Evolutionary conservation across 192 early-diverging fungal genomes (phyloP).

Genomic region (Coemansia sp.): DNA sequence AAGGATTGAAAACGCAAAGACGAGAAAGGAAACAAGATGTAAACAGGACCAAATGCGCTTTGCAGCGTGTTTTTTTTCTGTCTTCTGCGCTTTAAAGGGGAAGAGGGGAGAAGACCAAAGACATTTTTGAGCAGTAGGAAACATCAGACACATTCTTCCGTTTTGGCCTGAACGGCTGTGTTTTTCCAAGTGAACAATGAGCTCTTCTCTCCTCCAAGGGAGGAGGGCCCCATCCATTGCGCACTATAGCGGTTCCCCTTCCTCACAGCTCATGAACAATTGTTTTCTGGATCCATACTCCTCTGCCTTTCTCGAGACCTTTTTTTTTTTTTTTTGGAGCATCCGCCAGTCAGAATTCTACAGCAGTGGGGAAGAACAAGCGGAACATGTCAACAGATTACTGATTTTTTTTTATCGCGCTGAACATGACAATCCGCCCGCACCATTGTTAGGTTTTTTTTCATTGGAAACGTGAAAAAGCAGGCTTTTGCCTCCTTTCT

Average conservation of each 20-base stretch:
- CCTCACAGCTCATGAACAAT: neutral
- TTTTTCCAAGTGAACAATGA: too few species aligned
- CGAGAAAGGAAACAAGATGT: neutral
- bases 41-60: neutral
- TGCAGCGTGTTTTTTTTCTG: neutral
- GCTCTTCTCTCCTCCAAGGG: too few species aligned
- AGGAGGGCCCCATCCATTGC: too few species aligned
- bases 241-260: neutral
- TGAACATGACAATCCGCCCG: too few species aligned
- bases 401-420: too few species aligned
- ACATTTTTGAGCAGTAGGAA: neutral
- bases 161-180: too few species aligned
- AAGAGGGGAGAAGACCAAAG: neutral
- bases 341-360: too few species aligned
- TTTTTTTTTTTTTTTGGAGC: too few species aligned
- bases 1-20: constrained; percentile 12
- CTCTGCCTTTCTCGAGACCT: too few species aligned
- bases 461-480: neutral
- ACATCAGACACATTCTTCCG: neutral
- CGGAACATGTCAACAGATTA: too few species aligned
- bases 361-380: too few species aligned
- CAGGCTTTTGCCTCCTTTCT: neutral
- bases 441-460: neutral
- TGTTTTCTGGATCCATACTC: too few species aligned
- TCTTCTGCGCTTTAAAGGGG: neutral